Evolutionary conservation across 345 rosid species (phyloP).

Genomic region (Hibiscus mutabilis): DNA sequence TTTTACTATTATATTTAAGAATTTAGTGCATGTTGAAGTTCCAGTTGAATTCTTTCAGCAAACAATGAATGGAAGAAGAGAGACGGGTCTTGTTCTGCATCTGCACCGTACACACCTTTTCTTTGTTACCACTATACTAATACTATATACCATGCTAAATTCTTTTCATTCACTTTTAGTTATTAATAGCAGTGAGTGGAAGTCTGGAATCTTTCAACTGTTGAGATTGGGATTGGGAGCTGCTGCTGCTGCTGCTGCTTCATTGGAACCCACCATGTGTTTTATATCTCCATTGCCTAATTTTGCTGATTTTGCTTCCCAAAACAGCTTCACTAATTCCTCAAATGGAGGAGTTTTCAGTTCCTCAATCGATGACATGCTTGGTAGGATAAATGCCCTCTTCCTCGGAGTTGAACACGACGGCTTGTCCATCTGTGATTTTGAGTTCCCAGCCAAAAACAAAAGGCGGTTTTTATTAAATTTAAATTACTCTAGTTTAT

Average conservation of each 20-base stretch:
- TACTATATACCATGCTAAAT: background rate
- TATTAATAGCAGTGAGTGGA: constrained; percentile 87
- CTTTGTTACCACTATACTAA: constrained; percentile 1
- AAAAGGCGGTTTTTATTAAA: background rate
- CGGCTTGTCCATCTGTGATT: constrained; percentile 71
- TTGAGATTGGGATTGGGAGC: background rate
- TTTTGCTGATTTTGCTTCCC: constrained; percentile 57
- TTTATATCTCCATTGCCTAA: constrained; percentile 75
- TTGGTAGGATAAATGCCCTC: constrained; percentile 71
- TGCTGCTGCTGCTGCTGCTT: constrained; percentile 26
- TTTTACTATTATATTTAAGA: background rate
- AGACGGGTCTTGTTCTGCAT: constrained; percentile 11
- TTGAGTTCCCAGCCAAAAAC: background rate
- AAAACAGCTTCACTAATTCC: constrained; percentile 62
- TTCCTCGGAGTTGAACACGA: constrained; percentile 89
- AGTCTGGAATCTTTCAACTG: constrained; percentile 58
- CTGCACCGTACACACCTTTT: constrained; percentile 34
- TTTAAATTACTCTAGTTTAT: too few relatives aligned
- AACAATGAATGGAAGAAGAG: constrained; percentile 20
- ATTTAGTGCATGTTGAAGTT: background rate
- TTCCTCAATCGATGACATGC: constrained; percentile 71
- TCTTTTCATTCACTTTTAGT: constrained; percentile 27
- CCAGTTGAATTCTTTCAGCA: constrained; percentile 7
- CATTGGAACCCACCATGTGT: constrained; percentile 43
- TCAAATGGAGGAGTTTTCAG: constrained; percentile 84